Evolutionary conservation across 116 monocot species (phyloP).

Genomic region (Cymodocea nodosa): DNA sequence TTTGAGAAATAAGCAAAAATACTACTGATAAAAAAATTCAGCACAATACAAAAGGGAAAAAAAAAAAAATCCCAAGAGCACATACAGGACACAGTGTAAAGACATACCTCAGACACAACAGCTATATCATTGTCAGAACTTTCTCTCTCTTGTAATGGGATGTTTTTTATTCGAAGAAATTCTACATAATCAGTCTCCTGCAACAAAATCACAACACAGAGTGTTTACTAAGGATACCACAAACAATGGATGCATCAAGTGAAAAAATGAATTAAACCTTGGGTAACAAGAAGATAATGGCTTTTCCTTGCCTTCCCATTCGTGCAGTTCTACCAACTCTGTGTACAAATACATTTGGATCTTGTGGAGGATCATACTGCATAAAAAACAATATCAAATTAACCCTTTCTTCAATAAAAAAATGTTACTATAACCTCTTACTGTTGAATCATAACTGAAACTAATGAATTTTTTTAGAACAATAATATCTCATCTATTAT

Average conservation of each 20-base stretch:
- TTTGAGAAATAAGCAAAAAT: too few species aligned
- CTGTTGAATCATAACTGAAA: too few species aligned
- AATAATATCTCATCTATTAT: too few species aligned
- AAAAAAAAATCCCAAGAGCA: not conserved
- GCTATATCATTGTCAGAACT: slow-evolving; percentile 29
- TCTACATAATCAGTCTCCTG: slow-evolving; percentile 92
- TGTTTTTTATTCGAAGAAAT: slow-evolving; percentile 55
- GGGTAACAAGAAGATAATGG: slow-evolving; percentile 79
- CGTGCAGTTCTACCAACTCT: slow-evolving; percentile 96
- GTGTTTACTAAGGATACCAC: not conserved
- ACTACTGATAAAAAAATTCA: too few species aligned
- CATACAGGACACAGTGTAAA: not conserved
- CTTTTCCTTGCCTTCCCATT: slow-evolving; percentile 76
- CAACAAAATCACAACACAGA: slow-evolving; percentile 1
- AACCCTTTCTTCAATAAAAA: not conserved
- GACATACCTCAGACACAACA: slow-evolving; percentile 50
- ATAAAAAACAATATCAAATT: slow-evolving; percentile 1
- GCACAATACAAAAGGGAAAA: too few species aligned
- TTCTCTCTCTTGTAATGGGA: slow-evolving; percentile 71
- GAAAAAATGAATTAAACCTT: slow-evolving; percentile 42
- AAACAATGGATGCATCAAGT: not conserved
- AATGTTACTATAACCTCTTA: too few species aligned
- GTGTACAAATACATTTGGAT: slow-evolving; percentile 95
- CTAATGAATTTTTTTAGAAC: too few species aligned
- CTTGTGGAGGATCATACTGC: slow-evolving; percentile 98